Evolutionary conservation across 495 filamentous ascomycete genomes (phyloP), one percentile per base, ranked within the genome.

Genomic region (Letharia columbiana): DNA sequence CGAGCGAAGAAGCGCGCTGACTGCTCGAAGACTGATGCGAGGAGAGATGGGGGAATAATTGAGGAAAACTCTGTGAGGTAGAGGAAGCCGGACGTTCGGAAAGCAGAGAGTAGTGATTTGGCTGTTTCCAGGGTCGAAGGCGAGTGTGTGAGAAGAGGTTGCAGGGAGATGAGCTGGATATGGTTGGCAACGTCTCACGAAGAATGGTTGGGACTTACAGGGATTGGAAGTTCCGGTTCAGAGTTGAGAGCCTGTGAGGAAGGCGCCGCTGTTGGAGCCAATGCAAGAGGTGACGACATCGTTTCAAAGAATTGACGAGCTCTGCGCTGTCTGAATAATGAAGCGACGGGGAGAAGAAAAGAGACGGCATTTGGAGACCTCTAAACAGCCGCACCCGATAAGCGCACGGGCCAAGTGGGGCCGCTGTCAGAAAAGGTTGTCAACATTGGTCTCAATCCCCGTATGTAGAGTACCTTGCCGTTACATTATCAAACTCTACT

Each of bases 71-170:
- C 86, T 61, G 85, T 89, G 54, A 98, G 84, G 75, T 97, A 98
- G 72, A 96, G 83, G 76, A 97, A 98, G 42, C 93, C 93, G 7
- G 91, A 90, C 12, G 82, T 86, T 65, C 89, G 88, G 77, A 98
- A 96, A 28, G 90, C 92, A 33, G 83, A 70, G 35, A 92, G 84
- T 66, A 97, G 85, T 47, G 87, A 81, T 39, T 84, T 73, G 3
- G 91, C 92, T 9, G 89, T 86, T 57, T 82, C 71, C 63, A 81
- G 78, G 67, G 88, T 89, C 56, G 88, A 79, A 42, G 83, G 73
- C 0, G 84, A 78, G 20, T 86, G 87, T 54, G 84, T 74, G 40
- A 90, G 83, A 75, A 96, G 95, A 65, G 82, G 82, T 31, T 81
- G 82, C 74, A 96, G 95, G 77, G 96, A 88, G 68, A 98, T 91